phyloP scores from a whole-genome alignment of 164 flowering plant species.

The Nymphaea colorata region DNA sequence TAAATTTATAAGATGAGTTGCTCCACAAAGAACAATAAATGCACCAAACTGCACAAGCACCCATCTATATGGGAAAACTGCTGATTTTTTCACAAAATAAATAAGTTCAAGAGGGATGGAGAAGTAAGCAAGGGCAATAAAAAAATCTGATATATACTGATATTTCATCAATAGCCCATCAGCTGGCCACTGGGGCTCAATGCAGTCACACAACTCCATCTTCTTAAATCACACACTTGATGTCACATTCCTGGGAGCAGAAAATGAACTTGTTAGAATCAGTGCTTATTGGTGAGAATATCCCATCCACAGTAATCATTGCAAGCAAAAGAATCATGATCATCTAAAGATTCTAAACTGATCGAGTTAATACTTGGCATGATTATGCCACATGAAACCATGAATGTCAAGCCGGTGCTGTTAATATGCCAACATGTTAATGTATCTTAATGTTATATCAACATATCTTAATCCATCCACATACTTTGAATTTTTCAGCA shows the following conservation, averaged over 20 bases:
- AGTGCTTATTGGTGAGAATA: background rate
- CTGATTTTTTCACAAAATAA: slow-evolving; percentile 85
- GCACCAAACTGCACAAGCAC: slow-evolving; percentile 94
- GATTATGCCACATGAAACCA: no score
- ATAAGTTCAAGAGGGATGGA: slow-evolving; percentile 85
- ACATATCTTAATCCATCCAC: no score
- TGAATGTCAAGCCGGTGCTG: no score
- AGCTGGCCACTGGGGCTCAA: slow-evolving; percentile 73
- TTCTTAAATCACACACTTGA: background rate
- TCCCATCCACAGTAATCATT: background rate
- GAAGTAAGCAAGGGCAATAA: slow-evolving; percentile 82
- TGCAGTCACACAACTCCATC: slow-evolving; percentile 65
- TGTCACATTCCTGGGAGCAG: background rate
- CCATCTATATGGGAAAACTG: slow-evolving; percentile 88
- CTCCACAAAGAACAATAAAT: slow-evolving; percentile 82
- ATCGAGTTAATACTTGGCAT: no score
- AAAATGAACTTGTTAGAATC: no score
- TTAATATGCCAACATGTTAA: no score
- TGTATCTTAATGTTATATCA: no score
- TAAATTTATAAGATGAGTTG: slow-evolving; percentile 71
- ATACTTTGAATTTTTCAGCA: no score
- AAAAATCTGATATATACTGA: slow-evolving; percentile 83
- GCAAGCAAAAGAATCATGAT: no score
- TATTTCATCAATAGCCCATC: slow-evolving; percentile 75
- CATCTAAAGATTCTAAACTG: no score